phyloP scores from a whole-genome alignment of 2,329 filamentous ascomycete species.

The Aaosphaeria arxii region DNA sequence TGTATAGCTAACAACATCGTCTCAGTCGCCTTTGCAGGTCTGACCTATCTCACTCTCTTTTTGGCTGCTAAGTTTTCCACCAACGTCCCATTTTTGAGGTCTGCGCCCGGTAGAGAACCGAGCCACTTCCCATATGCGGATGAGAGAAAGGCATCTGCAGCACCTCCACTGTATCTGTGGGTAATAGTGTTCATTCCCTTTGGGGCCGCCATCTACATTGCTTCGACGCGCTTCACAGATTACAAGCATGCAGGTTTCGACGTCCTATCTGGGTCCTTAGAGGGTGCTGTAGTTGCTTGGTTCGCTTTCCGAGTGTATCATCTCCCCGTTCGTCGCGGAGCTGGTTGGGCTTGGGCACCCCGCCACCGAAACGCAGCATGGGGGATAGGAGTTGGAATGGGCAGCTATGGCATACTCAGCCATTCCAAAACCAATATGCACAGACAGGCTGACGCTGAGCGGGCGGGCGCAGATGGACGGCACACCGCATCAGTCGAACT shows the following conservation, averaged over 20 bases:
- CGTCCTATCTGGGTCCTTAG: slow-evolving; percentile 3
- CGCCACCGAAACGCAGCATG: background rate
- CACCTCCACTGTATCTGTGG: slow-evolving; percentile 2
- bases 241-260: slow-evolving; percentile 7
- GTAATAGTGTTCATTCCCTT: slow-evolving; percentile 3
- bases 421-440: too few species aligned
- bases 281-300: slow-evolving; percentile 1
- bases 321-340: slow-evolving; percentile 2
- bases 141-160: background rate
- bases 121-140: too few species aligned
- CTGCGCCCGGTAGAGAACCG: too few species aligned
- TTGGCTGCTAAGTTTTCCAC: slow-evolving; percentile 3
- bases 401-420: too few species aligned
- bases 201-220: slow-evolving; percentile 5
- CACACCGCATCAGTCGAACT: too few species aligned
- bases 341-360: slow-evolving; percentile 4
- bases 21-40: too few species aligned
- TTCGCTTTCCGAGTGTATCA: slow-evolving; percentile 5
- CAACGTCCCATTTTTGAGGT: background rate
- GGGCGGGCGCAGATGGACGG: too few species aligned
- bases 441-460: too few species aligned
- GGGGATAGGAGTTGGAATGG: too few species aligned
- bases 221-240: slow-evolving; percentile 4
- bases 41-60: slow-evolving; percentile 2
- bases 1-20: too few species aligned